Evolutionary conservation across 768 basidiomycete species (phyloP).

Genomic region (Russula virescens): DNA sequence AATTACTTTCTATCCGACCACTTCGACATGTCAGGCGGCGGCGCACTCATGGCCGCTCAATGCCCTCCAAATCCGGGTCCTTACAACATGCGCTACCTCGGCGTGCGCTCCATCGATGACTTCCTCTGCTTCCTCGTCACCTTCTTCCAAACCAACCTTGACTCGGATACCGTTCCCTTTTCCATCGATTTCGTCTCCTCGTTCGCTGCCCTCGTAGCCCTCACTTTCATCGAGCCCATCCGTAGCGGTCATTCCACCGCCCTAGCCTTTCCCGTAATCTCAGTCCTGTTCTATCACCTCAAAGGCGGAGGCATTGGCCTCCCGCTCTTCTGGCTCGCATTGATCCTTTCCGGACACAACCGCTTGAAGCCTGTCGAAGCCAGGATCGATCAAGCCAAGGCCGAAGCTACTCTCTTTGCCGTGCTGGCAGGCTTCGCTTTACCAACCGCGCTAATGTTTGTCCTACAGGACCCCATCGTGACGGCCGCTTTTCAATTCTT

Average conservation of each 20-base stretch:
- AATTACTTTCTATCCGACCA: slow-evolving; percentile 13
- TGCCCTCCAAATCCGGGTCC: slow-evolving; percentile 20
- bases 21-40: slow-evolving; percentile 19
- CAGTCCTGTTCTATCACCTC: slow-evolving; percentile 14
- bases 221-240: slow-evolving; percentile 23
- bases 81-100: slow-evolving; percentile 16
- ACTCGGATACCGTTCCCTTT: slow-evolving; percentile 10
- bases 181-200: slow-evolving; percentile 12
- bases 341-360: slow-evolving; percentile 19
- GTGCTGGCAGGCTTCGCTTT: slow-evolving; percentile 14
- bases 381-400: slow-evolving; percentile 20
- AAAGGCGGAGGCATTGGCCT: slow-evolving; percentile 12
- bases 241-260: slow-evolving; percentile 7
- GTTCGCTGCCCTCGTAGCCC: slow-evolving; percentile 2
- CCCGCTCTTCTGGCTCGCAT: slow-evolving; percentile 19
- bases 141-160: slow-evolving; percentile 18
- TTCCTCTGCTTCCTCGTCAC: slow-evolving; percentile 19
- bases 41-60: background rate
- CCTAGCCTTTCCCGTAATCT: slow-evolving; percentile 6
- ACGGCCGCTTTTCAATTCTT: slow-evolving; percentile 22
- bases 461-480: slow-evolving; percentile 18
- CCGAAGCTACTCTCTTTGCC: slow-evolving; percentile 22
- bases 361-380: background rate
- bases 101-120: background rate
- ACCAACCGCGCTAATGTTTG: slow-evolving; percentile 10